Evolutionary conservation across 768 basidiomycete species (phyloP).

Genomic region (Tremella mesenterica): DNA sequence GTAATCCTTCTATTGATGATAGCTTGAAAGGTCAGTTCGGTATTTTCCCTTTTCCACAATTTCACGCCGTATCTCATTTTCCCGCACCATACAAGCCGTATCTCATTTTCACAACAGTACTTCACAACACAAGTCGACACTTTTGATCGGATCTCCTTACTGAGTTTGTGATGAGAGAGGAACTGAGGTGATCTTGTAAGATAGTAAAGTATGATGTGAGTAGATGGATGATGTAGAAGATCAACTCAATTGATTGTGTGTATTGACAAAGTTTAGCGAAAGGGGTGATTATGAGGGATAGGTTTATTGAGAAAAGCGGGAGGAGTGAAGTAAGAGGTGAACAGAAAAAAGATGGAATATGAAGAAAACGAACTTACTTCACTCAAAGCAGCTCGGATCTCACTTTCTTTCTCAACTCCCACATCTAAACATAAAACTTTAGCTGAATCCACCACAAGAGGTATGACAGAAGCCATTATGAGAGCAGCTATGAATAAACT

Average conservation of each 20-base stretch:
- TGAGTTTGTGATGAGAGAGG: background rate
- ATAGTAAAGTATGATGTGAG: background rate
- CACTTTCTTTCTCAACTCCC: conserved; percentile 48
- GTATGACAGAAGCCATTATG: conserved; percentile 90
- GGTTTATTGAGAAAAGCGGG: background rate
- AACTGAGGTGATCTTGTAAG: too few relatives aligned
- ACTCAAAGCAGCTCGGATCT: conserved; percentile 46
- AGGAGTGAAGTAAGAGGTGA: conserved; percentile 41
- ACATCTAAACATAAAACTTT: conserved; percentile 79
- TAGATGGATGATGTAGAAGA: too few relatives aligned
- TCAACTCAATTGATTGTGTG: too few relatives aligned
- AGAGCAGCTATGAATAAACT: conserved; percentile 90
- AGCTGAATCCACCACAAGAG: conserved; percentile 88
- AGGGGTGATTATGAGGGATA: too few relatives aligned
- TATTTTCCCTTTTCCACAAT: too few relatives aligned
- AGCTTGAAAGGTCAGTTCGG: conserved; percentile 11
- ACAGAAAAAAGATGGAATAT: conserved; percentile 1
- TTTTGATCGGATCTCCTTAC: too few relatives aligned
- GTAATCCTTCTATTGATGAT: conserved; percentile 60
- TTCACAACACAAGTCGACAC: too few relatives aligned
- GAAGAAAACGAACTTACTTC: conserved; percentile 40
- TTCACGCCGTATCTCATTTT: too few relatives aligned
- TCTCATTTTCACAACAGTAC: too few relatives aligned
- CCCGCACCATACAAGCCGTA: too few relatives aligned
- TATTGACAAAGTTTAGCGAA: too few relatives aligned